A percentile compares a stretch with the other conserved stretches of the same genome.
Conservation (phyloP, 495 filamentous ascomycete genomes). For the Jackrogersella multiformis region DNA sequence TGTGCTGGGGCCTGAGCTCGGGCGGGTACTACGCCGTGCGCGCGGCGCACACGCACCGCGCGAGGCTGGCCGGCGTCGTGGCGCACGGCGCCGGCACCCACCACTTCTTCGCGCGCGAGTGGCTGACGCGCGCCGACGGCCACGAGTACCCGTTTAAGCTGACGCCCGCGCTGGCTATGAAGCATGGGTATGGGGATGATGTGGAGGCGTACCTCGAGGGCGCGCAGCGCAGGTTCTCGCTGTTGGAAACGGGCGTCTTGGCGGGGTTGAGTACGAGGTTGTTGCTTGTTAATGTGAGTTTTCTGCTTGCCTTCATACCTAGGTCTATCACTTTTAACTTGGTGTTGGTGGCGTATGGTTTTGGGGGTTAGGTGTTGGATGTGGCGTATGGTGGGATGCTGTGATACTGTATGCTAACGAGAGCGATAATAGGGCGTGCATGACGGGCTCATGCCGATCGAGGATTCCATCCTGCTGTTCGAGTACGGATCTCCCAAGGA, state of each 20-base stretch:
- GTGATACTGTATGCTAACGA: no score
- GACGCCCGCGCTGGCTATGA: conserved; percentile 70
- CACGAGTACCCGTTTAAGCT: conserved; percentile 83
- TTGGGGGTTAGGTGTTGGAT: no score
- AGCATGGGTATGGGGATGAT: conserved; percentile 69
- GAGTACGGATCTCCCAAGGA: conserved; percentile 80
- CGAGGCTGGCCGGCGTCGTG: conserved; percentile 66
- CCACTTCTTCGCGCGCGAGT: conserved; percentile 71
- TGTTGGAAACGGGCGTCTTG: conserved; percentile 75
- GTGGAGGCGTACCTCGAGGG: conserved; percentile 68
- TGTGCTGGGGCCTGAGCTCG: conserved; percentile 76
- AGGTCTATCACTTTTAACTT: conserved; percentile 15
- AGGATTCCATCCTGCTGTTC: conserved; percentile 74
- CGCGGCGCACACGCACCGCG: conserved; percentile 74
- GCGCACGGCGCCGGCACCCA: conserved; percentile 78
- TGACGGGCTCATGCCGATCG: conserved; percentile 80
- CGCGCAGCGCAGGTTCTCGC: conserved; percentile 74
- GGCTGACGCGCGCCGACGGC: conserved; percentile 72
- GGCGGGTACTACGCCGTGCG: conserved; percentile 83
- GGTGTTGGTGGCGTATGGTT: no score
- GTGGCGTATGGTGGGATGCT: no score
- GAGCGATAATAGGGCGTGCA: conserved; percentile 65
- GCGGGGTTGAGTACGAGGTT: conserved; percentile 69
- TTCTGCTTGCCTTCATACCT: background rate
- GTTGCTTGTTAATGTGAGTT: conserved; percentile 73